phyloP scores from a whole-genome alignment of 1,284 basidiomycete genomes.

The Pholiota adiposa region DNA sequence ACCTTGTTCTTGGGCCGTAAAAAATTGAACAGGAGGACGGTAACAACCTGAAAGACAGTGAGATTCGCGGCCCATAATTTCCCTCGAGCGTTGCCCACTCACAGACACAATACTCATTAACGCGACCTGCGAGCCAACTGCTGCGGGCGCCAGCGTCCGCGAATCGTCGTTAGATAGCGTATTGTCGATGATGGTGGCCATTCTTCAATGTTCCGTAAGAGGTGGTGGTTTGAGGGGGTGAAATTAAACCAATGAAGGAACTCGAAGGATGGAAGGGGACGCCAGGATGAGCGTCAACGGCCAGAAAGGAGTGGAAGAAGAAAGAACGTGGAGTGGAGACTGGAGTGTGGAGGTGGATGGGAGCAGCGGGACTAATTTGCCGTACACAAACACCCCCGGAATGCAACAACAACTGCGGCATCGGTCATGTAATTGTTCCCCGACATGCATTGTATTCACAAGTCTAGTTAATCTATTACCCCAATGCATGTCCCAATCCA shows the following conservation, averaged over 20 bases:
- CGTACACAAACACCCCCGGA: background rate
- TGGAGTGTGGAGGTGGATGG: constrained; percentile 19
- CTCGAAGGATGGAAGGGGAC: constrained; percentile 13
- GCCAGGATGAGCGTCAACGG: constrained; percentile 18
- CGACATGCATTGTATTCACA: background rate
- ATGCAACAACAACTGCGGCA: background rate
- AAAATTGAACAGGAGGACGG: constrained; percentile 75
- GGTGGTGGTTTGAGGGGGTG: constrained; percentile 4
- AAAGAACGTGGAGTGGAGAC: constrained; percentile 11
- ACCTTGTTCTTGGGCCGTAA: constrained; percentile 83
- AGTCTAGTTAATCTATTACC: background rate
- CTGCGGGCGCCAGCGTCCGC: constrained; percentile 74
- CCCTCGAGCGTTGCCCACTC: constrained; percentile 30
- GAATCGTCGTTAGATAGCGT: constrained; percentile 51
- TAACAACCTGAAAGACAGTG: constrained; percentile 49
- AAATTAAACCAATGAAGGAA: constrained; percentile 9
- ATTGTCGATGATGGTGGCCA: constrained; percentile 32
- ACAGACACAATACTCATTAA: constrained; percentile 75
- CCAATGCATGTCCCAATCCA: background rate
- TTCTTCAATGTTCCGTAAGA: constrained; percentile 9
- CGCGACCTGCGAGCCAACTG: constrained; percentile 82
- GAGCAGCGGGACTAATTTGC: constrained; percentile 8
- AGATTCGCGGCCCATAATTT: background rate
- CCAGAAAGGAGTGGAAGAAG: constrained; percentile 13
- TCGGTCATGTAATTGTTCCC: constrained; percentile 7